Conservation (phyloP, 2,329 filamentous ascomycete species). For the Aspergillus fructus region DNA sequence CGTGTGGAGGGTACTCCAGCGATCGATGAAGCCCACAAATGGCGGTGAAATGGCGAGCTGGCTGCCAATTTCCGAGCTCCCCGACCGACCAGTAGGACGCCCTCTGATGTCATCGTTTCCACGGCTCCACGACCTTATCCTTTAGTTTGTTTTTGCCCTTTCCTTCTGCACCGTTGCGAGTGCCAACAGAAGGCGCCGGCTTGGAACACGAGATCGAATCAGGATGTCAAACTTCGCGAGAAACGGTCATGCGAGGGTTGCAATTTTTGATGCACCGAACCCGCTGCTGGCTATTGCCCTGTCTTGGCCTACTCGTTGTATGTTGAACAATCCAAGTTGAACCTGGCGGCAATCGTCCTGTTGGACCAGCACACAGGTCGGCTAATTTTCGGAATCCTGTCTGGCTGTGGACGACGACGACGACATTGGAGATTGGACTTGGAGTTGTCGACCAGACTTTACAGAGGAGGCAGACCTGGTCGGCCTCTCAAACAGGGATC, state of each 20-base stretch:
- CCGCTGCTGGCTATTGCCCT: neutral
- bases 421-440: neutral
- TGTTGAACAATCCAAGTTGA: neutral
- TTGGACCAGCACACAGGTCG: neutral
- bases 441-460: neutral
- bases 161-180: neutral
- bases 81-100: neutral
- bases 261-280: neutral
- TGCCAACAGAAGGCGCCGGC: neutral
- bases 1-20: neutral
- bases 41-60: neutral
- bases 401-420: neutral
- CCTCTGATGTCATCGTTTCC: conserved; percentile 2
- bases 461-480: neutral
- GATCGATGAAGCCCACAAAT: neutral
- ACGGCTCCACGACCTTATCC: neutral
- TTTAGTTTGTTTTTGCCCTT: too few species aligned
- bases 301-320: neutral
- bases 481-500: neutral
- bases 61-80: neutral
- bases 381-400: neutral
- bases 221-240: neutral
- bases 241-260: neutral
- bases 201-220: neutral
- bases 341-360: neutral